Conservation (phyloP, 2,329 filamentous ascomycete species). For the Juglanconis oblonga region DNA sequence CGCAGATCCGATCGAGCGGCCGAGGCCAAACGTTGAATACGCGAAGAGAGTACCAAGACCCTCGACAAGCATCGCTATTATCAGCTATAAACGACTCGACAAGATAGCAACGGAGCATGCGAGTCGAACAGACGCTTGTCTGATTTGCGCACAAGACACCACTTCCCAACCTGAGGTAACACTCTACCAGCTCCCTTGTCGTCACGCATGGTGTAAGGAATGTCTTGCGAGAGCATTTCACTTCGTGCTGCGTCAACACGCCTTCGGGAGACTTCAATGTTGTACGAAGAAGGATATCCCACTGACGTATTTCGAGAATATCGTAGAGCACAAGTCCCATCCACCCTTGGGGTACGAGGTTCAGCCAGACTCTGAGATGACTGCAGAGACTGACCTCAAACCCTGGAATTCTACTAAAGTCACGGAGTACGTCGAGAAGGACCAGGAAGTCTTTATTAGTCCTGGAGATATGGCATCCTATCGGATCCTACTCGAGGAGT, state of each 20-base stretch:
- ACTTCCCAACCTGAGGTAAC: background rate
- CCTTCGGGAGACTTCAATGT: constrained; percentile 3
- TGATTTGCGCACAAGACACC: background rate
- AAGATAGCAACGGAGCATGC: background rate
- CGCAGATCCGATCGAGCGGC: background rate
- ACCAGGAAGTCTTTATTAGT: background rate
- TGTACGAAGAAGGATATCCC: background rate
- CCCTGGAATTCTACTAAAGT: background rate
- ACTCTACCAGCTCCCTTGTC: constrained; percentile 1
- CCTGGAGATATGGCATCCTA: background rate
- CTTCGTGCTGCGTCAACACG: constrained; percentile 2
- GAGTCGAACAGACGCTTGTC: background rate
- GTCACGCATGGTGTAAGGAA: constrained; percentile 2
- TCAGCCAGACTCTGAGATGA: background rate
- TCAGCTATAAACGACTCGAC: constrained; percentile 1
- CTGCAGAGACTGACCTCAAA: background rate
- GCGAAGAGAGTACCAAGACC: background rate
- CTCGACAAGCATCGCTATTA: constrained; percentile 3
- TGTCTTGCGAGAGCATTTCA: constrained; percentile 6
- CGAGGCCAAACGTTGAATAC: constrained; percentile 3
- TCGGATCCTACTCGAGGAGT: background rate
- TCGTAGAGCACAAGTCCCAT: background rate
- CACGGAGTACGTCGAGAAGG: constrained; percentile 1
- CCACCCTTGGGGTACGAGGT: background rate
- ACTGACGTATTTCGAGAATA: background rate